Percentiles rank a stretch among this genome's conserved stretches.
Conservation (phyloP, 2,329 filamentous ascomycete species). For the Chrysoporthe puriensis region DNA sequence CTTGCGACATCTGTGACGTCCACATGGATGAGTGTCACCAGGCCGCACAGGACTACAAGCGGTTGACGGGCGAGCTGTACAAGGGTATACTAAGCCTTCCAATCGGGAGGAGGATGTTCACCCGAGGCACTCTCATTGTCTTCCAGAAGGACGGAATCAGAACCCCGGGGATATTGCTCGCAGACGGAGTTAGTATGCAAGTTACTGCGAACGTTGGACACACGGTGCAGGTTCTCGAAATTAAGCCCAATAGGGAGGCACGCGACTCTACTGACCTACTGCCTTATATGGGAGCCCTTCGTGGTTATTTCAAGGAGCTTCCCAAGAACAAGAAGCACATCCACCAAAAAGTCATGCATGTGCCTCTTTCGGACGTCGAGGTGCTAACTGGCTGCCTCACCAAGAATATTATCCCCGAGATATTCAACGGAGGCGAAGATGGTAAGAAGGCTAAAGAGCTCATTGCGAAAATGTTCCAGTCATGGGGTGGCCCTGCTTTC, state of each 20-base stretch:
- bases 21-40: conserved; percentile 82
- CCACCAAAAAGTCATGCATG: conserved; percentile 66
- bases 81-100: conserved; percentile 77
- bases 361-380: conserved; percentile 80
- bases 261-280: conserved; percentile 83
- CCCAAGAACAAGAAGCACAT: conserved; percentile 70
- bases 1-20: conserved; percentile 79
- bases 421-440: conserved; percentile 57
- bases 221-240: conserved; percentile 77
- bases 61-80: conserved; percentile 81
- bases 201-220: conserved; percentile 57
- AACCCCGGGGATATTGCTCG: conserved; percentile 78
- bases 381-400: conserved; percentile 75
- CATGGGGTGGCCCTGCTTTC: conserved; percentile 77
- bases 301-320: conserved; percentile 67
- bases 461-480: conserved; percentile 68
- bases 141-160: conserved; percentile 85
- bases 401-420: conserved; percentile 62
- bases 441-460: conserved; percentile 64
- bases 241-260: conserved; percentile 68
- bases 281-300: conserved; percentile 76
- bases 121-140: conserved; percentile 75
- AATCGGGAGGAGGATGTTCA: conserved; percentile 79
- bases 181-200: conserved; percentile 72
- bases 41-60: conserved; percentile 77